A percentile compares a stretch with the other conserved stretches of the same genome.
Conservation (phyloP, 371 early-diverging fungal species). For the Entomophthora muscae region DNA sequence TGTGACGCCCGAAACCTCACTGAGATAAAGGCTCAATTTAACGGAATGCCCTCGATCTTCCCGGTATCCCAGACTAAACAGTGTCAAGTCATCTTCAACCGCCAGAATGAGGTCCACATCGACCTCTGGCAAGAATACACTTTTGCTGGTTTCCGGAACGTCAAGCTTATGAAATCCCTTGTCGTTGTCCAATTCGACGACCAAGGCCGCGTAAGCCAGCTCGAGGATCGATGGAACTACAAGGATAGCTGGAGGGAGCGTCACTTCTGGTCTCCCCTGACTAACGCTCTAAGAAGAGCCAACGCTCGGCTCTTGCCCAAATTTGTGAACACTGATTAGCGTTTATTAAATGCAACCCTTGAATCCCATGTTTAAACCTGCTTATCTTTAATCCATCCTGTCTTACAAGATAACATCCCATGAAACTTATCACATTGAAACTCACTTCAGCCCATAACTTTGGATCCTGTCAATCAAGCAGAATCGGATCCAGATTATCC, state of each 20-base stretch:
- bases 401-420: too few relatives aligned
- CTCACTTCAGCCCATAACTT: too few relatives aligned
- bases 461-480: too few relatives aligned
- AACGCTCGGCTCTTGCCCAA: not conserved
- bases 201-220: not conserved
- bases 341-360: not conserved
- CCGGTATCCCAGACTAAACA: not conserved
- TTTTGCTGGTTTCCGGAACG: not conserved
- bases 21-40: not conserved
- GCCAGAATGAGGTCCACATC: not conserved
- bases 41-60: not conserved
- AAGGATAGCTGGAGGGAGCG: not conserved
- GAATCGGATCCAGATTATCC: too few relatives aligned
- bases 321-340: not conserved
- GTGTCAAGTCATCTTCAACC: not conserved
- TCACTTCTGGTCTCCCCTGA: not conserved
- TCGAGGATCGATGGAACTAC: conserved; percentile 4
- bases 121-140: not conserved
- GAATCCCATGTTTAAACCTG: too few relatives aligned
- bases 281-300: not conserved
- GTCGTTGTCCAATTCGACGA: not conserved
- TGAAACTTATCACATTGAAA: too few relatives aligned
- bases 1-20: conserved; percentile 5
- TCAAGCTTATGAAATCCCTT: not conserved
- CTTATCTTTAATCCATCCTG: too few relatives aligned